Base-by-base conservation (phyloP, 2,329 filamentous ascomycete genomes). In the Scytalidium sp. region DNA sequence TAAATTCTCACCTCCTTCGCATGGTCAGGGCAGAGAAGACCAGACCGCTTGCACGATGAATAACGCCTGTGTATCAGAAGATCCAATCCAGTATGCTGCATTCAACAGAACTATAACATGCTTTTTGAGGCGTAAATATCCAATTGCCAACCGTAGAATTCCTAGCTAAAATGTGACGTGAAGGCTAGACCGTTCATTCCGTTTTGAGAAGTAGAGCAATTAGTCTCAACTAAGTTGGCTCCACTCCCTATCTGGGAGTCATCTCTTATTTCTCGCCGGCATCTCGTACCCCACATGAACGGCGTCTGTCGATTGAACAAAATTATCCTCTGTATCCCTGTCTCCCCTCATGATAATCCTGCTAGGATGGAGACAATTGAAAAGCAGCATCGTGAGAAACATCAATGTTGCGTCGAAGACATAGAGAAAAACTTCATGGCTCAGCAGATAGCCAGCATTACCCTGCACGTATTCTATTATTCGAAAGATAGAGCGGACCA, bases 391-490 rank as follows among this genome's bases (percentile, higher is more conserved):
- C 0, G 67, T 67, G 3, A 65, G 7, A 23, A 68, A 58, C 71
- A 75, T 75, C 20, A 71, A 62, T 13, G 64, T 53, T 1, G 69
- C 64, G 52, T 75, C 73, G 45, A 75, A 72, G 11, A 68, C 61
- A 53, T 74, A 74, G 7, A 74, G 47, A 22, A 66, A 71, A 49
- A 64, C 65, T 60, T 77, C 74, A 27, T 70, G 65, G 19, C 56
- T 53, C 19, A 76, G 57, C 20, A 77, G 55, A 46, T 67, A 70
- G 0, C 75, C 74, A 15, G 64, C 54, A 29, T 66, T 61, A 1
- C 73, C 73, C 57, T 71, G 64, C 0, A 61, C 50, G 51, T 72
- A 79, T 60, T 78, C 75, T 15, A 71, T 60, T 11, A 76, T 64
- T 19, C 75, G 65, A 47, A 76, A 73, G 3, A 76, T 54, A 10